A percentile compares a stretch with the other conserved stretches of the same genome.
Evolutionary conservation across 177 flowering plant species (phyloP).

Genomic region (Vitis hybrid): DNA sequence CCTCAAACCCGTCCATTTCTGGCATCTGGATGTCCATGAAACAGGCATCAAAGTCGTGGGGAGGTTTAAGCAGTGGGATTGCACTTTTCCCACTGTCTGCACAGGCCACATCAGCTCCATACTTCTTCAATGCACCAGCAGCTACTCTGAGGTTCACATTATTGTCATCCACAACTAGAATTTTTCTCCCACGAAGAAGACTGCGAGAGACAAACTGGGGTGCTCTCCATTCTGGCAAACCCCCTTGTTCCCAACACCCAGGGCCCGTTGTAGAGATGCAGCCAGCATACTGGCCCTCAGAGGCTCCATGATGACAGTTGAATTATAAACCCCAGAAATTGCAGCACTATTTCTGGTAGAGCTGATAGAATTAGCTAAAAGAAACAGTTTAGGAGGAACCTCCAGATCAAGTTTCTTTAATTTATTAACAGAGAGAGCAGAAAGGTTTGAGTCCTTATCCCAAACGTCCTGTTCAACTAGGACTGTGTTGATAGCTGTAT

Average conservation of each 20-base stretch:
- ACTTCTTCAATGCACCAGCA: too few relatives aligned
- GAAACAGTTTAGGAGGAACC: conserved; percentile 48
- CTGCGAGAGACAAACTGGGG: conserved; percentile 46
- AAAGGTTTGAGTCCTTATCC: conserved; percentile 37
- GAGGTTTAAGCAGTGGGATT: too few relatives aligned
- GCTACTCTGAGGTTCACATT: too few relatives aligned
- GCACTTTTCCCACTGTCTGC: too few relatives aligned
- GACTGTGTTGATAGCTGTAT: conserved; percentile 38
- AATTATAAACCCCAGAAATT: conserved; percentile 25
- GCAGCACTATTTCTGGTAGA: conserved; percentile 26
- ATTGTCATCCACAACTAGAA: too few relatives aligned
- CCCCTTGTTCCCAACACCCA: conserved; percentile 66
- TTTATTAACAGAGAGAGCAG: conserved; percentile 32
- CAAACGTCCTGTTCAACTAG: conserved; percentile 80
- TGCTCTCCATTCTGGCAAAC: conserved; percentile 47
- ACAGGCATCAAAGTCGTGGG: too few relatives aligned
- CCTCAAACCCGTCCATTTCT: too few relatives aligned
- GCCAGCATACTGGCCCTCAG: conserved; percentile 82
- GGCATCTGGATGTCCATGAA: too few relatives aligned
- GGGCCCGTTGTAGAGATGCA: conserved; percentile 69
- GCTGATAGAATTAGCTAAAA: too few relatives aligned
- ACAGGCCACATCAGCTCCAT: too few relatives aligned
- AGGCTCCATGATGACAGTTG: conserved; percentile 71
- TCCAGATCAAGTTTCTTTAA: conserved; percentile 27
- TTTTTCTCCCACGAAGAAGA: conserved; percentile 77